phyloP scores from a whole-genome alignment of 805 yeast species.

The Kodamaea jinghongensis region DNA sequence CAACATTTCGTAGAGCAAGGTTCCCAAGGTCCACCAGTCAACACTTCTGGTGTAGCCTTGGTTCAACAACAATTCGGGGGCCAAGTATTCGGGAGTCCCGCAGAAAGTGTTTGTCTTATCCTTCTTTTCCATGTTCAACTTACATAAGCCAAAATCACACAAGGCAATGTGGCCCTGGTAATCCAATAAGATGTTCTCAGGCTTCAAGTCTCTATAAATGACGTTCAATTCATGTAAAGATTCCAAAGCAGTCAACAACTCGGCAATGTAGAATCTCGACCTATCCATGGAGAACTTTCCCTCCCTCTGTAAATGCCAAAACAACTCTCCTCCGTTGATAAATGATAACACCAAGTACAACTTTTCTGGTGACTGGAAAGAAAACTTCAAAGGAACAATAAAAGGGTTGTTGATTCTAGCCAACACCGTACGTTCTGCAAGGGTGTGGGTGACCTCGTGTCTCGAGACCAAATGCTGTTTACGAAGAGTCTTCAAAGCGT shows the following conservation, averaged over 20 bases:
- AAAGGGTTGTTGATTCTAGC: conserved; percentile 93
- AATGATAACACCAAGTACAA: conserved; percentile 86
- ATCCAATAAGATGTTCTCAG: conserved; percentile 90
- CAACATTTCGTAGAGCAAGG: conserved; percentile 89
- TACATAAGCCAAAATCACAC: conserved; percentile 96
- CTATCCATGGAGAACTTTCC: conserved; percentile 87
- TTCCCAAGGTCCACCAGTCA: conserved; percentile 99
- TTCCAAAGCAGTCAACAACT: conserved; percentile 88
- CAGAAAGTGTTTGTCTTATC: conserved; percentile 92
- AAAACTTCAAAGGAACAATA: conserved; percentile 92
- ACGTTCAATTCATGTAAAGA: conserved; percentile 88
- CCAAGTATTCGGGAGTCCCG: conserved; percentile 97
- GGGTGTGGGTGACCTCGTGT: conserved; percentile 92
- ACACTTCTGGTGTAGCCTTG: conserved; percentile 95
- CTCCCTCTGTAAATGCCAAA: conserved; percentile 88
- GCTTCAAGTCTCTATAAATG: conserved; percentile 92
- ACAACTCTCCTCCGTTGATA: conserved; percentile 95
- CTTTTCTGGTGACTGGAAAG: conserved; percentile 94
- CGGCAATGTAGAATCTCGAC: conserved; percentile 94
- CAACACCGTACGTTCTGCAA: conserved; percentile 93
- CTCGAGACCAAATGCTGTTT: conserved; percentile 93
- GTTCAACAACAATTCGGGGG: conserved; percentile 88
- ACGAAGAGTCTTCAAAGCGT: conserved; percentile 90
- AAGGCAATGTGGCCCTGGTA: conserved; percentile 97
- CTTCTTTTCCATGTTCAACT: conserved; percentile 86